Evolutionary conservation across 768 basidiomycete species (phyloP).

Genomic region (Chalciporus piperatus): DNA sequence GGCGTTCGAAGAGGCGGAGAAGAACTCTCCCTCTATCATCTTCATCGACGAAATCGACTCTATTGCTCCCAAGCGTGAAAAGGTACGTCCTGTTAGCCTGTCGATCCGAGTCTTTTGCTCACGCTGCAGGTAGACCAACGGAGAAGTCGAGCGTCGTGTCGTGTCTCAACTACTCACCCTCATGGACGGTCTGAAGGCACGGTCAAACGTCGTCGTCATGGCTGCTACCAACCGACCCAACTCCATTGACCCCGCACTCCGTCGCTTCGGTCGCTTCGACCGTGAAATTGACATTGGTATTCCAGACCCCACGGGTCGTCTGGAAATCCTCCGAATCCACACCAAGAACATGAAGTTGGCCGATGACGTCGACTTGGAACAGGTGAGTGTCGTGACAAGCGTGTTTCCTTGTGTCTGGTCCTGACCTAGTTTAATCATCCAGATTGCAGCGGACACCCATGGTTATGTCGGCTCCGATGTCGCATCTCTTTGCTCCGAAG

Average conservation of each 20-base stretch:
- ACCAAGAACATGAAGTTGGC: conserved; percentile 99
- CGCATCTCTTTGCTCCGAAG: conserved; percentile 96
- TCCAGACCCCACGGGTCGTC: conserved; percentile 97
- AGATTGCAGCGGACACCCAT: conserved; percentile 99
- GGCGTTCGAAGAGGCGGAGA: conserved; percentile 99
- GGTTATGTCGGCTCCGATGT: conserved; percentile 99
- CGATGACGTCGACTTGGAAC: conserved; percentile 97
- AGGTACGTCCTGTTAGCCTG: conserved; percentile 47
- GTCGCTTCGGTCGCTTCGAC: conserved; percentile 99
- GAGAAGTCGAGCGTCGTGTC: conserved; percentile 98
- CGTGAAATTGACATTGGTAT: conserved; percentile 99
- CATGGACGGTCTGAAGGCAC: conserved; percentile 98
- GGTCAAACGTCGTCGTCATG: conserved; percentile 99
- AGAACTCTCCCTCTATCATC: conserved; percentile 99
- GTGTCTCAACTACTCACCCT: conserved; percentile 97
- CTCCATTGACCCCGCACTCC: conserved; percentile 97
- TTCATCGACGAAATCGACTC: conserved; percentile 99
- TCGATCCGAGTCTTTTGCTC: neutral
- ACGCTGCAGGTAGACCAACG: conserved; percentile 71
- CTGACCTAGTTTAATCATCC: conserved; percentile 7
- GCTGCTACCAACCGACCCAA: conserved; percentile 98
- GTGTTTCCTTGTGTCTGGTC: neutral
- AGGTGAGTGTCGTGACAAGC: conserved; percentile 41
- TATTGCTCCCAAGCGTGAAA: conserved; percentile 99
- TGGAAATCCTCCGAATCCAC: conserved; percentile 98